phyloP scores from a whole-genome alignment of 345 rosid genomes.

The Limnanthes douglasii region DNA sequence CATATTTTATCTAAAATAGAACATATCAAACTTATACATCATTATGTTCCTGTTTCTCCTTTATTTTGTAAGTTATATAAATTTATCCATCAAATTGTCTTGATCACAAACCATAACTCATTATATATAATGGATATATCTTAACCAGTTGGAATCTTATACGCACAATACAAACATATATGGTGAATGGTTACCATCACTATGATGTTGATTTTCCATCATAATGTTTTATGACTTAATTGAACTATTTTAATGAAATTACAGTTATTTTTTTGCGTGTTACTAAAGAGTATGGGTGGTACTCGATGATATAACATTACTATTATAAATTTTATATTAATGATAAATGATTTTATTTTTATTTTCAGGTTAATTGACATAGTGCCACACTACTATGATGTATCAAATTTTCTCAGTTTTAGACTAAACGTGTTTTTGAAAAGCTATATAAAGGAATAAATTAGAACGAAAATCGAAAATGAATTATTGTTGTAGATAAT shows the following conservation, averaged over 20 bases:
- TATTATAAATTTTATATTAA: neutral
- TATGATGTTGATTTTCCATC: neutral
- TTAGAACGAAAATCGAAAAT: slow-evolving; percentile 36
- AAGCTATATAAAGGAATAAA: slow-evolving; percentile 64
- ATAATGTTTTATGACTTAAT: neutral
- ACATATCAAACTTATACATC: neutral
- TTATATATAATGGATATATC: slow-evolving; percentile 79
- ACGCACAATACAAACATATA: slow-evolving; percentile 82
- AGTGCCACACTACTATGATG: slow-evolving; percentile 69
- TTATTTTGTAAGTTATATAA: slow-evolving; percentile 50
- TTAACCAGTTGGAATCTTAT: slow-evolving; percentile 79
- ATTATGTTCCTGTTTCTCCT: neutral
- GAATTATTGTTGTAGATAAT: slow-evolving; percentile 2
- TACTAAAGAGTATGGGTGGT: too few relatives aligned
- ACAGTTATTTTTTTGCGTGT: too few relatives aligned
- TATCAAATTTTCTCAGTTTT: slow-evolving; percentile 72
- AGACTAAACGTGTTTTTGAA: slow-evolving; percentile 73
- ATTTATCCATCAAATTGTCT: slow-evolving; percentile 90
- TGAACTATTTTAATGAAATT: neutral
- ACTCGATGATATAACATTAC: too few relatives aligned
- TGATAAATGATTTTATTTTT: neutral
- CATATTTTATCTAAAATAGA: neutral
- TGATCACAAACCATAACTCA: slow-evolving; percentile 96
- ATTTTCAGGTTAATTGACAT: slow-evolving; percentile 68
- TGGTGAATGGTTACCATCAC: slow-evolving; percentile 72